Conservation (phyloP, 2,329 filamentous ascomycete species). For the Penicillium griseofulvum region DNA sequence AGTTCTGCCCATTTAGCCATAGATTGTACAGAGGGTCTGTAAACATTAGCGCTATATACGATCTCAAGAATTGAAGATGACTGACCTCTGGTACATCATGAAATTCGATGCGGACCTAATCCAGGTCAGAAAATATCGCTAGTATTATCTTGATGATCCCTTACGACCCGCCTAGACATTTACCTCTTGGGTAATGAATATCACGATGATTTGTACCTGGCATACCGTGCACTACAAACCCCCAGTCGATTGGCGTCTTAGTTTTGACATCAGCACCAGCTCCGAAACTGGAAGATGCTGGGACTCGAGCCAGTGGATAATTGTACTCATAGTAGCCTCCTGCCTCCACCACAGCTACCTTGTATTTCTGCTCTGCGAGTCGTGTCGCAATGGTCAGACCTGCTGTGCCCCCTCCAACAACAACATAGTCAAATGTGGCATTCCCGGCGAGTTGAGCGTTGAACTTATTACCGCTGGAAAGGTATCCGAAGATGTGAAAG, state of each 20-base stretch:
- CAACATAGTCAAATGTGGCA: conserved; percentile 30
- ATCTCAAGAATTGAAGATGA: background rate
- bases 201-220: conserved; percentile 47
- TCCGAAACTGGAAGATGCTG: conserved; percentile 21
- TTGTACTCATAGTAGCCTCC: conserved; percentile 52
- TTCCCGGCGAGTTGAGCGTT: background rate
- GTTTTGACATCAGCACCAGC: conserved; percentile 20
- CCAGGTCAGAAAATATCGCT: background rate
- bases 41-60: background rate
- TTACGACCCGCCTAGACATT: conserved; percentile 32
- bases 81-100: conserved; percentile 35
- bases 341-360: conserved; percentile 40
- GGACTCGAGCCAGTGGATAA: conserved; percentile 54
- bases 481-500: background rate
- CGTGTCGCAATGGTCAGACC: conserved; percentile 49
- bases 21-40: conserved; percentile 26
- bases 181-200: conserved; percentile 31
- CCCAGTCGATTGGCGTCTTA: conserved; percentile 51
- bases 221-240: conserved; percentile 47
- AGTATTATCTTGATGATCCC: background rate
- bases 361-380: conserved; percentile 49
- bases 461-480: background rate
- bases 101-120: conserved; percentile 33
- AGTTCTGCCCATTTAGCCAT: conserved; percentile 35
- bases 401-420: conserved; percentile 41